Evolutionary conservation across 805 yeast genomes (phyloP), one percentile per base, ranked within the genome.

Genomic region (Cyberlindnera xylosilytica): DNA sequence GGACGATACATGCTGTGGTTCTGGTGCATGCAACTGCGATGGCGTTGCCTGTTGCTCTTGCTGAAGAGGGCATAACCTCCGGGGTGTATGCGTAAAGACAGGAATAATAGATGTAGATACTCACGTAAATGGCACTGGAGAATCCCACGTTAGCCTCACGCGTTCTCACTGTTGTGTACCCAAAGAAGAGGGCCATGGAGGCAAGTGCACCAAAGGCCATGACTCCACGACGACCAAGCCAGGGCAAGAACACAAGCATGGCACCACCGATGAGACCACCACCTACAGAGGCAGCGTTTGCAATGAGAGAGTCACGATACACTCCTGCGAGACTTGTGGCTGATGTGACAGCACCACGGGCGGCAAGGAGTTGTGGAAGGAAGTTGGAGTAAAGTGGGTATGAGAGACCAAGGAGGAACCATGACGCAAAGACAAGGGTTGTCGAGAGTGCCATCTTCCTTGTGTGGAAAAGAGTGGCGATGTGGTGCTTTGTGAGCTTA

Each of bases 71-170:
- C 59, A 80, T 70, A 18, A 78, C 75, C 56, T 80, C 84, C 0
- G 86, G 86, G 2, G 84, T 78, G 53, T 78, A 79, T 3, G 84
- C 85, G 54, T 78, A 81, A 17, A 81, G 63, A 29, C 78, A 75
- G 1, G 81, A 81, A 57, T 76, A 79, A 53, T 75, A 76, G 42
- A 78, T 69, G 57, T 69, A 64, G 36, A 72, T 52, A 30, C 63
- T 56, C 45, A 70, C 55, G 44, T 73, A 41, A n/a, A 41, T 49
- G 10, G 54, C 51, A 28, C 30, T 41, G 13, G 68, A 62, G 35
- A 71, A 62, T 6, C 68, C 74, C 44, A 80, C 77, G 52, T 76
- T 77, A 61, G 72, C 72, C 7, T 20, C 64, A 34, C 75, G 64
- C 1, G 79, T 70, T 52, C 71, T 71, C n/a, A 80, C 80, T 3